phyloP scores from a whole-genome alignment of 2,329 filamentous ascomycete genomes.

The Chrysosphaeria jannelii region DNA sequence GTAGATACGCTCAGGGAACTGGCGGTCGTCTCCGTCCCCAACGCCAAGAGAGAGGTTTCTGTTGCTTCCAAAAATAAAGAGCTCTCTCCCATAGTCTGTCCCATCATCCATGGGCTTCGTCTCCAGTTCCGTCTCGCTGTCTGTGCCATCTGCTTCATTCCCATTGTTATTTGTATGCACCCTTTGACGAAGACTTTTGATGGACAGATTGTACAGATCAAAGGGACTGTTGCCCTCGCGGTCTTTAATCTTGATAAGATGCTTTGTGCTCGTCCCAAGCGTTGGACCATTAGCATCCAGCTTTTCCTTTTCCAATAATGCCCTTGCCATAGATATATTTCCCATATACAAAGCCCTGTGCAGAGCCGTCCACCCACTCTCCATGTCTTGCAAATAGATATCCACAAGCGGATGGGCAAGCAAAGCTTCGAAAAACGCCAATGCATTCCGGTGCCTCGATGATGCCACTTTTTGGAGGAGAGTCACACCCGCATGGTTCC shows the following conservation, averaged over 20 bases:
- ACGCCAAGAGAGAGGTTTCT: slow-evolving; percentile 81
- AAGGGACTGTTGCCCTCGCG: slow-evolving; percentile 84
- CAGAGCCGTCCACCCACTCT: slow-evolving; percentile 88
- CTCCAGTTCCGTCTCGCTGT: background rate
- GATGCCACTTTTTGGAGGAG: slow-evolving; percentile 62
- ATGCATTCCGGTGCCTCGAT: slow-evolving; percentile 35
- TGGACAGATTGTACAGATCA: slow-evolving; percentile 70
- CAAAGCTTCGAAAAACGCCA: slow-evolving; percentile 47
- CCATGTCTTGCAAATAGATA: slow-evolving; percentile 58
- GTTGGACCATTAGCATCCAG: slow-evolving; percentile 30
- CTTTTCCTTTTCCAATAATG: slow-evolving; percentile 52
- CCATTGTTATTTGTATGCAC: background rate
- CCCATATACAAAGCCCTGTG: slow-evolving; percentile 76
- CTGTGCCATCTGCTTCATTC: background rate
- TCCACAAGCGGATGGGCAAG: slow-evolving; percentile 62
- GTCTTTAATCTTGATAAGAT: slow-evolving; percentile 83
- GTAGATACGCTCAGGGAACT: slow-evolving; percentile 63
- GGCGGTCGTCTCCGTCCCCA: slow-evolving; percentile 83
- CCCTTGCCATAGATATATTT: slow-evolving; percentile 59
- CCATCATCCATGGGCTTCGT: background rate
- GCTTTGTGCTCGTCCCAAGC: slow-evolving; percentile 29
- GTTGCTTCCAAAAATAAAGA: slow-evolving; percentile 88
- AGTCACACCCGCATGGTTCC: slow-evolving; percentile 55
- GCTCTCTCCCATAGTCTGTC: slow-evolving; percentile 27
- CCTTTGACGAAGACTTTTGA: slow-evolving; percentile 19